Percentiles rank a stretch among this genome's conserved stretches.
phyloP scores from a whole-genome alignment of 2,329 filamentous ascomycete species.

The Ilyonectria mors-panacis region DNA sequence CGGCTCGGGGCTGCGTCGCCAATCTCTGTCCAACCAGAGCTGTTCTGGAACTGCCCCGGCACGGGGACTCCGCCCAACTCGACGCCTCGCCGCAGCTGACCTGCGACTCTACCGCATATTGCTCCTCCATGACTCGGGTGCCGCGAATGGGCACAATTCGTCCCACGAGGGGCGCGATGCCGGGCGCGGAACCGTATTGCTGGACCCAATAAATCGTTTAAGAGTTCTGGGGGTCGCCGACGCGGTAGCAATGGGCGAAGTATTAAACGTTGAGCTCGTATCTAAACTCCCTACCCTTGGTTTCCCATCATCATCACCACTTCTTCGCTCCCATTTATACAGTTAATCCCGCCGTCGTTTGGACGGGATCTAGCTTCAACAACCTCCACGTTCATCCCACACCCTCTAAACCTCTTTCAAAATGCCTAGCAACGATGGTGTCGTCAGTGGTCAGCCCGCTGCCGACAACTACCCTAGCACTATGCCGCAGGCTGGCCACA shows the following conservation, averaged over 20 bases:
- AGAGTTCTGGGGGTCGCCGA: neutral
- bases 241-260: neutral
- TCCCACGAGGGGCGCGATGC: neutral
- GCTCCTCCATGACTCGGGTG: neutral
- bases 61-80: neutral
- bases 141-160: neutral
- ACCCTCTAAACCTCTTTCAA: neutral
- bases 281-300: neutral
- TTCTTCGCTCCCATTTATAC: neutral
- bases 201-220: neutral
- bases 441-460: slow-evolving; percentile 3
- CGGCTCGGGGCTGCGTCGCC: neutral
- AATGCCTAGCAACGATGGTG: slow-evolving; percentile 23
- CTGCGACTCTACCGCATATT: neutral
- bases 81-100: neutral
- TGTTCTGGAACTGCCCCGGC: neutral
- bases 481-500: slow-evolving; percentile 51
- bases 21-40: neutral
- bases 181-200: neutral
- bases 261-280: slow-evolving; percentile 3
- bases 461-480: slow-evolving; percentile 48
- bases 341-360: neutral
- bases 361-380: neutral
- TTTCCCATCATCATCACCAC: neutral
- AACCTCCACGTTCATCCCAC: neutral